Evolutionary conservation across 306 rosid genomes (phyloP).

Genomic region (Begonia loranthoides): DNA sequence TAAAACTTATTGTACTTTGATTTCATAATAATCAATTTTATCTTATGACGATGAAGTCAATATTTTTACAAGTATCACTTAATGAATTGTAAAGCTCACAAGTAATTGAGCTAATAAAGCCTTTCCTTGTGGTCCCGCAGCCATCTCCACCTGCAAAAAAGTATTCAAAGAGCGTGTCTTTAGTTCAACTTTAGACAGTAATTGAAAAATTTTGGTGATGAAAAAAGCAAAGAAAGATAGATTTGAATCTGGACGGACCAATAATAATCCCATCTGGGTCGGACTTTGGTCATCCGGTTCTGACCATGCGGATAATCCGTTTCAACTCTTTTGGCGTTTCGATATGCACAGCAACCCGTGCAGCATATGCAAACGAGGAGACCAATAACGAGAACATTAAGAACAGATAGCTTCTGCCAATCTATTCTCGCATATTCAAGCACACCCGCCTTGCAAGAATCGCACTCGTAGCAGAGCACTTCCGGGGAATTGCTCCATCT

Average conservation of each 20-base stretch:
- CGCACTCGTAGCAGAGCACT: constrained; percentile 79
- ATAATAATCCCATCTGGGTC: constrained; percentile 84
- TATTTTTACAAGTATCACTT: too few relatives aligned
- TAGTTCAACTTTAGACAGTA: too few relatives aligned
- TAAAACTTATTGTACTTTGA: too few relatives aligned
- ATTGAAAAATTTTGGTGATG: not conserved
- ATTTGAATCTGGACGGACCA: constrained; percentile 30
- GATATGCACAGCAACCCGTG: constrained; percentile 89
- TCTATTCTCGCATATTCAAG: constrained; percentile 54
- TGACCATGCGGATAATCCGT: constrained; percentile 64
- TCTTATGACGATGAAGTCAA: too few relatives aligned
- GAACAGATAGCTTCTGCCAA: constrained; percentile 85
- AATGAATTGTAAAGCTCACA: too few relatives aligned
- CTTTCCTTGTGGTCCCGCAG: not conserved
- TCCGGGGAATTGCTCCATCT: constrained; percentile 68
- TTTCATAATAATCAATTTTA: too few relatives aligned
- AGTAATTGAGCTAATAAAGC: not conserved
- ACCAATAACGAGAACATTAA: constrained; percentile 45
- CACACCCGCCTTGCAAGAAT: constrained; percentile 90
- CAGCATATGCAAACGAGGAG: constrained; percentile 65
- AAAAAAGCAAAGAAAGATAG: not conserved
- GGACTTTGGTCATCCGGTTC: constrained; percentile 59
- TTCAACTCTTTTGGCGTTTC: constrained; percentile 53
- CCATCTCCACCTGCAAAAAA: constrained; percentile 4
- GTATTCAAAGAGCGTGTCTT: not conserved